These are phyloP conservation scores for Tricholoma furcatifolium DNA, from an alignment of 768 basidiomycete genomes.

Conservation along the genomic window DNA sequence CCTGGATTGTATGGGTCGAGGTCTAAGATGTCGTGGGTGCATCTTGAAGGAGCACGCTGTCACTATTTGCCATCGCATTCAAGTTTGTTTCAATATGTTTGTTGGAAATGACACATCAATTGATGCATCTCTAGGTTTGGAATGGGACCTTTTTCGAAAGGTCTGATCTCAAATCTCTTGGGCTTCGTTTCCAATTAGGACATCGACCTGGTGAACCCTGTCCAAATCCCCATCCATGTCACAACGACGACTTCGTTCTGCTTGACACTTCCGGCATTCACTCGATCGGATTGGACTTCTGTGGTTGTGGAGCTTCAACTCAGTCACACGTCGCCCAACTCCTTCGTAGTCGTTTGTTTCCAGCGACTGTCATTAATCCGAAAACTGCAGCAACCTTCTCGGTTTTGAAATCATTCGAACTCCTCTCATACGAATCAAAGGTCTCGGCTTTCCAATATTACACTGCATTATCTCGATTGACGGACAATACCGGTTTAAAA, in stretches of 20 bases:
- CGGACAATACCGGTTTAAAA: slow-evolving; percentile 12
- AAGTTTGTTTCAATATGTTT: too few species aligned
- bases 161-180: slow-evolving; percentile 16
- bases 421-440: slow-evolving; percentile 12
- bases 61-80: too few species aligned
- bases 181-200: slow-evolving; percentile 22
- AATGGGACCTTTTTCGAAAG: slow-evolving; percentile 15
- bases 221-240: not conserved
- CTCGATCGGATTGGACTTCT: too few species aligned
- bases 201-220: slow-evolving; percentile 11
- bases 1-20: too few species aligned
- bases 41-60: too few species aligned
- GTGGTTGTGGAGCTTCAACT: slow-evolving; percentile 2
- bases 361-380: slow-evolving; percentile 5
- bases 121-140: slow-evolving; percentile 24
- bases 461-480: slow-evolving; percentile 3
- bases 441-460: slow-evolving; percentile 13
- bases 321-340: slow-evolving; percentile 13
- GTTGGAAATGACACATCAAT: too few species aligned
- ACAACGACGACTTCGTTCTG: too few species aligned
- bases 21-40: too few species aligned
- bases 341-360: slow-evolving; percentile 6
- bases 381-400: slow-evolving; percentile 13
- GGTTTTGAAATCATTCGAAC: slow-evolving; percentile 8
- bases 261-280: too few species aligned